Percentiles rank a stretch among this genome's conserved stretches.
Evolutionary conservation across 108 stramenopile genomes (phyloP).

Genomic region (Pseudonitzschia delicatissima): DNA sequence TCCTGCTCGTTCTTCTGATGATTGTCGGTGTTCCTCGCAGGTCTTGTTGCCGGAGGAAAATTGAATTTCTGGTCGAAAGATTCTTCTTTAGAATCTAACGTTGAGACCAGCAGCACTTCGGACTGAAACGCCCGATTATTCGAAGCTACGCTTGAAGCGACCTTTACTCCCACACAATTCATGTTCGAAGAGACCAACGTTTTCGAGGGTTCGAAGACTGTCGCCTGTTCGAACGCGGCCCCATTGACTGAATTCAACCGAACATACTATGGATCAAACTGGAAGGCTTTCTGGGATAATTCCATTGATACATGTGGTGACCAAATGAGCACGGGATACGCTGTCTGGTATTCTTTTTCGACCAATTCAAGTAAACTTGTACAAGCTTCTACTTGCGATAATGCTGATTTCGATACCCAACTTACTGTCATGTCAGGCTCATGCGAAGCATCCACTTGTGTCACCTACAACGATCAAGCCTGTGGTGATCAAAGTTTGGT

Average conservation of each 20-base stretch:
- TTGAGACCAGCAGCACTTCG: not conserved
- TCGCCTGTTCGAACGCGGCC: slow-evolving; percentile 19
- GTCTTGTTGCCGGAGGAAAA: slow-evolving; percentile 4
- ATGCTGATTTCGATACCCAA: slow-evolving; percentile 32
- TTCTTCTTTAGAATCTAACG: not conserved
- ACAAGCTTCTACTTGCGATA: slow-evolving; percentile 30
- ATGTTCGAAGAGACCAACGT: slow-evolving; percentile 3
- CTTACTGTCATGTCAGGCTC: slow-evolving; percentile 26
- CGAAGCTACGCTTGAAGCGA: not conserved
- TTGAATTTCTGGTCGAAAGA: slow-evolving; percentile 6
- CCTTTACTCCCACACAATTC: slow-evolving; percentile 1
- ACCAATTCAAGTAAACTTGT: slow-evolving; percentile 15
- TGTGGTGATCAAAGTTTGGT: slow-evolving; percentile 32
- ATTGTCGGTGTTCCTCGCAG: not conserved
- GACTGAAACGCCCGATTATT: too few relatives aligned
- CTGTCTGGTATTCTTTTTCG: slow-evolving; percentile 20
- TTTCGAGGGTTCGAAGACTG: slow-evolving; percentile 5
- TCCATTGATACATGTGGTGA: slow-evolving; percentile 33
- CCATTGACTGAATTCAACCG: slow-evolving; percentile 5
- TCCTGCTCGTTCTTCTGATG: not conserved
- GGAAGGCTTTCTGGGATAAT: slow-evolving; percentile 14
- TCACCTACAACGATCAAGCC: slow-evolving; percentile 30
- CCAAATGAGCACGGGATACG: slow-evolving; percentile 20
- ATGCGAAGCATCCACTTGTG: slow-evolving; percentile 16
- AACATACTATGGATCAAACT: slow-evolving; percentile 9